Base-by-base conservation (phyloP, 768 basidiomycete species). In the Suillus subaureus region DNA sequence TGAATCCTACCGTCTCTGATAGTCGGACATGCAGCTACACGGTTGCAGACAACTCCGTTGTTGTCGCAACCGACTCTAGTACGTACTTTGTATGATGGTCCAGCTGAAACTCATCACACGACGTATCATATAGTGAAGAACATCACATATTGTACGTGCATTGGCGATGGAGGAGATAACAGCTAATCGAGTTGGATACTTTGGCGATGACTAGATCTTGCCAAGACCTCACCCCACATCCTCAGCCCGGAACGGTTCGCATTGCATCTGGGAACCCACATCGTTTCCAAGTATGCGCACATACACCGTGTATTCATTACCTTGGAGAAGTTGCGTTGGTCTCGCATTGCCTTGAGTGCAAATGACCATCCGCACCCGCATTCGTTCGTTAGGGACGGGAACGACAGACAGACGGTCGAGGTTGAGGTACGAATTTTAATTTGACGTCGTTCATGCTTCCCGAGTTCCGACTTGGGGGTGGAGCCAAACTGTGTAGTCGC, bases 61-160 rank as follows among this genome's bases (percentile, higher is more conserved):
- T 97, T 12, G 94, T 99, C 2, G 90, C 96, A 3, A 99, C 96
- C 1, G 96, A 99, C 78, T 93, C 93, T 1, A 89, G 93, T 94
- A 70, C 71, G 90, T 81, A 42, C 31, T 5, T 16, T 33, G 1
- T 15, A 43, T 7, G 28, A 39, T 21, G 1, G 13, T 61, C 28
- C 5, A 42, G 51, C 31, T 62, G 47, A 43, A 52, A n/a, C 40
- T 52, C 31, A 45, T 33, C 62, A 5, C 39, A 26, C n/a, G 49
- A 26, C 42, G 51, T 35, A 42, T 61, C 23, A 23, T 31, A 26
- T 63, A 89, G 88, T 89, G 71, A 90, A 89, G 78, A 90, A 90
- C 70, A 89, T 89, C 62, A 87, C 82, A 0, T 88, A 89, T 65
- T 87, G 87, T 86, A 68, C 23, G 81, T 74, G 26, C 6, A 11